Evolutionary conservation across 176 grass and related monocot genomes (phyloP).

Genomic region (Elymus sibiricus): DNA sequence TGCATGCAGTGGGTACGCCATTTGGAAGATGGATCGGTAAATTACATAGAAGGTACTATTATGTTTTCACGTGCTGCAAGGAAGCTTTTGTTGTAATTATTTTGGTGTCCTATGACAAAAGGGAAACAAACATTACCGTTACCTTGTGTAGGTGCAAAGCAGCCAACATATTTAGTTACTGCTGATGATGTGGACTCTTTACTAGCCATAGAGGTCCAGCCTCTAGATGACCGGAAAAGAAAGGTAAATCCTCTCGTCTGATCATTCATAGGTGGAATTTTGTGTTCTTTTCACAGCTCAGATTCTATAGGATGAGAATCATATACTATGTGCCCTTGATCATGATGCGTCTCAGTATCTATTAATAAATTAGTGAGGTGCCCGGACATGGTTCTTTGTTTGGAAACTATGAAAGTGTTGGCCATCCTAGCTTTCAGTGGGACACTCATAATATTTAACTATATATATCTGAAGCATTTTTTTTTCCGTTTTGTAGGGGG

Average conservation of each 20-base stretch:
- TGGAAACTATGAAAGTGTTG: not conserved
- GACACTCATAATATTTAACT: constrained; percentile 13
- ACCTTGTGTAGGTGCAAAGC: constrained; percentile 63
- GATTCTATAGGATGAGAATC: not conserved
- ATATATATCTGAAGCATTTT: not conserved
- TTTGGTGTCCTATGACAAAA: constrained; percentile 17
- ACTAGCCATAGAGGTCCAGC: constrained; percentile 88
- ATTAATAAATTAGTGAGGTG: not conserved
- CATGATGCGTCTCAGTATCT: not conserved
- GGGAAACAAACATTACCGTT: not conserved
- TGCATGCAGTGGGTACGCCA: constrained; percentile 82
- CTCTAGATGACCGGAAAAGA: constrained; percentile 87
- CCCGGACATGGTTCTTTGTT: not conserved
- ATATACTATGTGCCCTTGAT: not conserved
- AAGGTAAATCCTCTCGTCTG: constrained; percentile 48
- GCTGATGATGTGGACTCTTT: constrained; percentile 91
- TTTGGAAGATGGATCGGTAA: constrained; percentile 87
- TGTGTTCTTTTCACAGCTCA: not conserved
- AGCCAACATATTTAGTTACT: constrained; percentile 88
- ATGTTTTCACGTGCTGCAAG: constrained; percentile 12
- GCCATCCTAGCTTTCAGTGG: not conserved
- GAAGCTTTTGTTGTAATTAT: constrained; percentile 11
- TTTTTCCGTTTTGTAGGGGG: constrained; percentile 50
- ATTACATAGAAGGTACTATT: constrained; percentile 94
- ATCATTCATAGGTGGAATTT: constrained; percentile 7